Conservation (phyloP, 1,284 basidiomycete species). For the Ceratobasidium sp. region DNA sequence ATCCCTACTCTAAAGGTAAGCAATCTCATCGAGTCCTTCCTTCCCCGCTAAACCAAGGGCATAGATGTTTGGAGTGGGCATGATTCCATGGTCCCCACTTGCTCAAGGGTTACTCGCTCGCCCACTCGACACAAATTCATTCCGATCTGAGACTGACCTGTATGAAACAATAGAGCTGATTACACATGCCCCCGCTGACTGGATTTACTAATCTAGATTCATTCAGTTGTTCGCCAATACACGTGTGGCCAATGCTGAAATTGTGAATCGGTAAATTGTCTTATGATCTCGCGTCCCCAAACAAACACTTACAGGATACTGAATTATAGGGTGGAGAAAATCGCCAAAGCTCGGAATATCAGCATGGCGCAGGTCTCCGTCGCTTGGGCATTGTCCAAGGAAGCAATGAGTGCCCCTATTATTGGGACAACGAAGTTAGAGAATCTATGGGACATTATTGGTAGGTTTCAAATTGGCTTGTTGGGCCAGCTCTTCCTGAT, state of each 20-base stretch:
- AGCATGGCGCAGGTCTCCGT: constrained; percentile 48
- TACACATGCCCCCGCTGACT: too few relatives aligned
- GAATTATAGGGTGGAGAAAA: constrained; percentile 49
- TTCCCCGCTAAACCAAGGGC: too few relatives aligned
- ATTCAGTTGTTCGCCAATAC: too few relatives aligned
- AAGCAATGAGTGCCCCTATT: constrained; percentile 42
- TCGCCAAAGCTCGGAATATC: constrained; percentile 50
- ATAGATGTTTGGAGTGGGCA: constrained; percentile 46
- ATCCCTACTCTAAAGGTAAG: constrained; percentile 50
- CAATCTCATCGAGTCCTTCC: neutral
- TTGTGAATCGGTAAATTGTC: constrained; percentile 55
- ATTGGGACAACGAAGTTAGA: constrained; percentile 45
- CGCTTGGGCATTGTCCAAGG: constrained; percentile 40
- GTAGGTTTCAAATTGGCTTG: neutral
- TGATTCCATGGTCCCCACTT: constrained; percentile 47
- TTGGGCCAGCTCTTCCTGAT: neutral
- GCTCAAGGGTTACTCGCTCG: constrained; percentile 44
- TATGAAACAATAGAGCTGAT: too few relatives aligned
- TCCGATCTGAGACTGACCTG: constrained; percentile 30
- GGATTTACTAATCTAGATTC: too few relatives aligned
- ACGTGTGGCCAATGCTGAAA: constrained; percentile 47
- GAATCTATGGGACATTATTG: constrained; percentile 41
- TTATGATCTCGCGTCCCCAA: too few relatives aligned
- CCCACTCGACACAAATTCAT: constrained; percentile 23
- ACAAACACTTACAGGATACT: too few relatives aligned